A percentile compares a stretch with the other conserved stretches of the same genome.
Evolutionary conservation across 495 filamentous ascomycete species (phyloP).

Genomic region (Tuber aestivum): DNA sequence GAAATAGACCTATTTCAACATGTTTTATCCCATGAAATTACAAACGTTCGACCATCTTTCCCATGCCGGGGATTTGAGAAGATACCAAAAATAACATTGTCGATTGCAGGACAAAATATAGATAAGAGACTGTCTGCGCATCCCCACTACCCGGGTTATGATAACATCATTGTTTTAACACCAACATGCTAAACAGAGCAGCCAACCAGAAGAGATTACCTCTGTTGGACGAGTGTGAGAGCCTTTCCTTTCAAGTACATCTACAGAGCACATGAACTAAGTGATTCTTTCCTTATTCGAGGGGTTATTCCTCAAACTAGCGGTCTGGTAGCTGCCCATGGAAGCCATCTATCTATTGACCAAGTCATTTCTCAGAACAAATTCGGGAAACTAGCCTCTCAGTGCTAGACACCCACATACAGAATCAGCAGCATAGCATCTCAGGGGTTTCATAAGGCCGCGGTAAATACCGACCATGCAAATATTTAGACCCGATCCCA

Average conservation of each 20-base stretch:
- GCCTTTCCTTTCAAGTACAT: background rate
- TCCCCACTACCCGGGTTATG: background rate
- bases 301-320: background rate
- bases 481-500: background rate
- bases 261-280: background rate
- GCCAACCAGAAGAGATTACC: background rate
- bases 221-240: background rate
- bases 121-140: background rate
- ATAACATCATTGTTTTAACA: background rate
- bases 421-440: background rate
- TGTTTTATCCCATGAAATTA: too few species aligned
- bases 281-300: background rate
- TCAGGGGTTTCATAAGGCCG: background rate
- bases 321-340: background rate
- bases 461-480: background rate
- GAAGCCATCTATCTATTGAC: too few species aligned
- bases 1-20: too few species aligned
- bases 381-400: background rate
- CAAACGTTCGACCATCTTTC: too few species aligned
- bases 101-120: too few species aligned
- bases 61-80: too few species aligned
- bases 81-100: too few species aligned
- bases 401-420: background rate
- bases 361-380: too few species aligned
- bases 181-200: background rate